Evolutionary conservation across 176 grass and related monocot species (phyloP), one percentile per base, ranked within the genome.

Genomic region (Dendrocalamus sinicus): DNA sequence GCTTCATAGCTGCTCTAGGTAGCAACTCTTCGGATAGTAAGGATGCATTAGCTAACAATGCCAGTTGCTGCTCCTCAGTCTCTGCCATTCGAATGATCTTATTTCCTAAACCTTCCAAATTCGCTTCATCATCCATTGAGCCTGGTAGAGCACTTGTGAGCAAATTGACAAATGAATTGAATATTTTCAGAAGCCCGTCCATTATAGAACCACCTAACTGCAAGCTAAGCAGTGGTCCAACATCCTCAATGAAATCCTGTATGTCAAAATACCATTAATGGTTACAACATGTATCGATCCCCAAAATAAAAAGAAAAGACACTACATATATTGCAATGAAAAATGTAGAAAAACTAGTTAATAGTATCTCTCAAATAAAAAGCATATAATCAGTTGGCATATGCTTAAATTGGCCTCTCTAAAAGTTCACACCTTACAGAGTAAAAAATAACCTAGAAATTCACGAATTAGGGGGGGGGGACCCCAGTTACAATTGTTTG

Each of bases 241-340:
- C 88, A 87, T 98, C 96, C 74, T 98, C 96, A 72, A 95, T 94
- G 84, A 98, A 98, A 80, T 95, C 93, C 96, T 98, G 84, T 65
- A 87, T 71, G 70, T 70, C 17, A 90, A 84, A 86, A 60, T 55
- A 62, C 7, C 65, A 52, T 75, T 44, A 51, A 43, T 15, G 62
- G 23, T 76, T 22, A 72, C 4, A 66, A 55, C 28, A 83, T 83
- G 58, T 67, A 71, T 60, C 0, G 7, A 83, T 20, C 70, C 48
- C 28, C 39, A 62, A 75, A 87, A 76, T 15, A 80, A 57, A 80
- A 59, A 41, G 4, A 13, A 57, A 46, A 73, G 23, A 30, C 47
- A 68, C 3, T 26, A 68, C 62, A 61, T 35, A 76, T 68, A 54
- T 51, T 59, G 20, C 28, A 47, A 26, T 39, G 7, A n/a, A 37